Base-by-base conservation (phyloP, 257 asterid genomes). In the Solanum verrucosum region DNA sequence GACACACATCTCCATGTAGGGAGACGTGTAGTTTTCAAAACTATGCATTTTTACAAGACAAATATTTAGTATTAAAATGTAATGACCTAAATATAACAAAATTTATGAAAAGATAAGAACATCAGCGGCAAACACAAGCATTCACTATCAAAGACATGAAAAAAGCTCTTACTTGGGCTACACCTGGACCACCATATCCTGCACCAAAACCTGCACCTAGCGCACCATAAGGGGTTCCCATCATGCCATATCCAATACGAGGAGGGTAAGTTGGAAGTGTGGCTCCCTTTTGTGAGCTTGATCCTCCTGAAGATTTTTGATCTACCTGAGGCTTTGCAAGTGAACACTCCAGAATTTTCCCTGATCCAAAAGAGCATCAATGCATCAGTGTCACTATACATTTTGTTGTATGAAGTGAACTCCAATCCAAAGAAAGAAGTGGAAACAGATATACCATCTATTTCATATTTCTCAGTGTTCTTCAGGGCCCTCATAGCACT, bases 261-360 rank as follows among this genome's bases (percentile, higher is more conserved):
- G 98, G 98, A 34, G 95, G 96, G 88, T 95, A 97, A 56, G 94
- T 89, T 73, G 97, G 95, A 84, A 93, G 94, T 86, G 95, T 87
- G 83, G 94, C 90, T 52, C 93, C 91, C 91, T 90, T 93, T 73
- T 95, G 96, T 40, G 95, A 88, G 90, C 88, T 92, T 83, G 95
- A 84, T 70, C 93, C 94, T 49, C 95, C 97, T 14, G 92, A 79
- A 65, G 91, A 83, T 89, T 93, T 97, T 92, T 94, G 98, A 79
- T 97, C 99, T 7, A 93, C 94, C 93, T 95, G 99, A 85, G 99
- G 99, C 93, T 96, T 97, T 67, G 99, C 98, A 79, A 97, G 98
- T 46, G 99, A 97, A 93, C 99, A 97, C 87, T 97, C 98, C 91
- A 97, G 88, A 67, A 92, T 93, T 93, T 95, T 98, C 84, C 99